Conservation (phyloP, 2,329 filamentous ascomycete species). For the Pseudopyrenochaeta lycopersici region DNA sequence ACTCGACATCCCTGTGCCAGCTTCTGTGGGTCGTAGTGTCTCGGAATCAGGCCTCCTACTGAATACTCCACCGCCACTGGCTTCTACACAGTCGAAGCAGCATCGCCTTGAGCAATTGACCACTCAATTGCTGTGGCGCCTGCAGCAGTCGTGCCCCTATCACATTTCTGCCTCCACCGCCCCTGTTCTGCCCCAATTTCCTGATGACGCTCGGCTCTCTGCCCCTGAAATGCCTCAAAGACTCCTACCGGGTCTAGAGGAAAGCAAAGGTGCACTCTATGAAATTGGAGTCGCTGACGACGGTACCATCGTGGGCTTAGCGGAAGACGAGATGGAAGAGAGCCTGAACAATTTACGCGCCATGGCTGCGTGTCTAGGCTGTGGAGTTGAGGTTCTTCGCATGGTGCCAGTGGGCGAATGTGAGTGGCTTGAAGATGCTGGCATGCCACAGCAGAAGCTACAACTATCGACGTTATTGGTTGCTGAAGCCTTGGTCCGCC, state of each 20-base stretch:
- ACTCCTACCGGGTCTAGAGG: constrained; percentile 79
- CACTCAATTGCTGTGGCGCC: constrained; percentile 91
- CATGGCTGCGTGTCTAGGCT: constrained; percentile 94
- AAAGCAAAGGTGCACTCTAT: constrained; percentile 91
- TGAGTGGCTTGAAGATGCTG: constrained; percentile 70
- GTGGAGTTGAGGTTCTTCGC: constrained; percentile 80
- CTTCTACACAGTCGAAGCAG: constrained; percentile 76
- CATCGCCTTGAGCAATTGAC: constrained; percentile 89
- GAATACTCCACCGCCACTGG: constrained; percentile 51
- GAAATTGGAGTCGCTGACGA: constrained; percentile 97
- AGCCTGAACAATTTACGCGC: constrained; percentile 83
- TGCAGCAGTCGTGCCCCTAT: constrained; percentile 94
- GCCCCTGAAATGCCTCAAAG: constrained; percentile 62
- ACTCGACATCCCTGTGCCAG: constrained; percentile 40
- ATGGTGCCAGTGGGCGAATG: constrained; percentile 87
- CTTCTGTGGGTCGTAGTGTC: constrained; percentile 34
- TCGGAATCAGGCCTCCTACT: constrained; percentile 39
- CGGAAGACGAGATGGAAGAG: constrained; percentile 90
- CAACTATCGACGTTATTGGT: constrained; percentile 74
- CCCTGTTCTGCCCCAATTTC: constrained; percentile 77
- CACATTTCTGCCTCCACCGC: constrained; percentile 82
- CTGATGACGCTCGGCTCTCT: constrained; percentile 72
- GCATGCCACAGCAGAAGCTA: constrained; percentile 22
- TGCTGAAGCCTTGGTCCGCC: constrained; percentile 87
- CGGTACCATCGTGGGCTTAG: constrained; percentile 86